A percentile compares a stretch with the other conserved stretches of the same genome.
Evolutionary conservation across 768 basidiomycete species (phyloP).

Genomic region (Gyrodon lividus): DNA sequence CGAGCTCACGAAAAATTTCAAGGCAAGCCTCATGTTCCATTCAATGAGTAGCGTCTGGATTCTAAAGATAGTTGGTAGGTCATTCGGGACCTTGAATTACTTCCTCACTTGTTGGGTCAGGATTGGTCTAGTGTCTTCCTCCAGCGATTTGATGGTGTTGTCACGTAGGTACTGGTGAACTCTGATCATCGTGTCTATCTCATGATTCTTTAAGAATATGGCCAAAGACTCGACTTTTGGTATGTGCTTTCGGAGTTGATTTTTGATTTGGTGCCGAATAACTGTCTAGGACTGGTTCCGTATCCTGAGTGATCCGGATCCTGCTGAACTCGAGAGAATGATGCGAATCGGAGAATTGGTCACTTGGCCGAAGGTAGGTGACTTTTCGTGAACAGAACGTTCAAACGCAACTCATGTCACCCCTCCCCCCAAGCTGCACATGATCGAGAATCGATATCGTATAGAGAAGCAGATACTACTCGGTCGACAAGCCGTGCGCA

Average conservation of each 20-base stretch:
- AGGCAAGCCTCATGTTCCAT: conserved; percentile 38
- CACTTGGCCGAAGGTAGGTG: conserved; percentile 91
- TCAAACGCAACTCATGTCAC: conserved; percentile 9
- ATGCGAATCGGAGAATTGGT: conserved; percentile 82
- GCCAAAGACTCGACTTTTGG: conserved; percentile 79
- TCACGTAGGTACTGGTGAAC: conserved; percentile 61
- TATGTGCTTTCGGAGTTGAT: conserved; percentile 30
- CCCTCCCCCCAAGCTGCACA: conserved; percentile 64
- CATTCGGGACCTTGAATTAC: conserved; percentile 92
- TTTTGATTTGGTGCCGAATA: neutral
- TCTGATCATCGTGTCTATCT: conserved; percentile 18
- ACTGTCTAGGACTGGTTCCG: conserved; percentile 71
- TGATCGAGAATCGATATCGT: conserved; percentile 87
- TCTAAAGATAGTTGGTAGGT: conserved; percentile 41
- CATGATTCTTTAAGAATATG: conserved; percentile 56
- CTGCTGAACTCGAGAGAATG: conserved; percentile 79
- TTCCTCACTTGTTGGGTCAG: conserved; percentile 89
- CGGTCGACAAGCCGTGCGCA: conserved; percentile 73
- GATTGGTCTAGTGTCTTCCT: conserved; percentile 98
- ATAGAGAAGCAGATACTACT: conserved; percentile 81
- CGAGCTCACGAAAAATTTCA: conserved; percentile 96
- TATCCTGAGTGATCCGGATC: conserved; percentile 82
- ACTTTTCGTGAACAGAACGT: neutral
- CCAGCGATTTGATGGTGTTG: conserved; percentile 86
- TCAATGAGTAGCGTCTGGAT: neutral